A percentile compares a stretch with the other conserved stretches of the same genome.
Conservation (phyloP, 495 filamentous ascomycete species). For the Ramalina peruviana region DNA sequence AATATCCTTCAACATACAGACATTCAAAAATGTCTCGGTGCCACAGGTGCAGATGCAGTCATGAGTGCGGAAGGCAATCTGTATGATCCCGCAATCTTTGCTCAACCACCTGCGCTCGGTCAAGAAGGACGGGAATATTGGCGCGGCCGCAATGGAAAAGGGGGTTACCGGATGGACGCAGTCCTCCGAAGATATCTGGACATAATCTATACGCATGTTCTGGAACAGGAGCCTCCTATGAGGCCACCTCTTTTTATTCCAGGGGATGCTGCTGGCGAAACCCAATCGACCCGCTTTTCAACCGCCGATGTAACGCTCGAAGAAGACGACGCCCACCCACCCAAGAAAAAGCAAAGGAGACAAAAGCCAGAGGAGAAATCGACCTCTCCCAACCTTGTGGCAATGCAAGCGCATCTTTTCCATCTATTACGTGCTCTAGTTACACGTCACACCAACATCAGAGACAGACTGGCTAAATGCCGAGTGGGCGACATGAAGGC, state of each 20-base stretch:
- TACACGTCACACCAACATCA: conserved; percentile 58
- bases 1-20: conserved; percentile 79
- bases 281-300: not conserved
- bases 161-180: conserved; percentile 82
- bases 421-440: conserved; percentile 76
- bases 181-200: conserved; percentile 79
- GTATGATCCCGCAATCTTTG: conserved; percentile 79
- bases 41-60: conserved; percentile 81
- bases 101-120: conserved; percentile 45
- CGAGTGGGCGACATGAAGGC: conserved; percentile 49
- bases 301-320: not conserved
- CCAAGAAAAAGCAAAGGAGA: conserved; percentile 49
- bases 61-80: conserved; percentile 95
- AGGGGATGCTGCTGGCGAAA: conserved; percentile 32
- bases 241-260: conserved; percentile 63
- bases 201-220: conserved; percentile 65
- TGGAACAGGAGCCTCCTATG: conserved; percentile 44
- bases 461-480: conserved; percentile 60
- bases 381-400: conserved; percentile 57
- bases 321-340: conserved; percentile 27
- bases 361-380: conserved; percentile 29
- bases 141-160: conserved; percentile 63
- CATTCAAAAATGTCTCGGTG: conserved; percentile 60
- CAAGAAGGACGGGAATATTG: conserved; percentile 66
- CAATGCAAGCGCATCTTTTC: conserved; percentile 87